Evolutionary conservation across 768 basidiomycete species (phyloP), one percentile per base, ranked within the genome.

Genomic region (Dioszegia crocea): DNA sequence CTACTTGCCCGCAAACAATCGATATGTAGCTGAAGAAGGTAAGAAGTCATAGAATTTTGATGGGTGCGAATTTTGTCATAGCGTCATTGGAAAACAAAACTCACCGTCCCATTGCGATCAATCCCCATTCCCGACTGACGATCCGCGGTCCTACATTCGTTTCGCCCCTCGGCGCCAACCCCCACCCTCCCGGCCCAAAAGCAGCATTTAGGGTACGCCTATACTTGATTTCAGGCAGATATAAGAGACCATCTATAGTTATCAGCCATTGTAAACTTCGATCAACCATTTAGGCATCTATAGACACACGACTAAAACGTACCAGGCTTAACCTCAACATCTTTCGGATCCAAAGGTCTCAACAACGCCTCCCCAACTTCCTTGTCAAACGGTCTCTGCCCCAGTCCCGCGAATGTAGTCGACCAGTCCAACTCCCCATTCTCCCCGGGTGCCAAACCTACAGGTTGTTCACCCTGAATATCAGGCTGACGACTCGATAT

Each of bases 191-290:
- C 19, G 94, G 94, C 11, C 94, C 92, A 68, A 98, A 97, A 0
- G 94, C 91, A 66, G 82, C 85, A 80, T 97, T 97, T 46, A 97
- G 78, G 31, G 90, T 85, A 23, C 94, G 84, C 17, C 94, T 84
- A 71, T 97, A 98, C 74, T 96, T 94, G 70, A 97, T 98, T 78
- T 97, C 94, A 19, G 94, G 94, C 6, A 98, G 84, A 78, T 97
- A 98, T 11, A 96, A 79, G 40, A 98, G 81, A 4, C 94, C 94
- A 66, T 97, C 94, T 94, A 63, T 27, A 53, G 24, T n/a, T 17
- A 30, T 19, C 16, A 26, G 5, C 27, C 33, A n/a, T n/a, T n/a
- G n/a, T n/a, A n/a, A n/a, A n/a, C n/a, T n/a, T n/a, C n/a, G n/a
- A n/a, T n/a, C n/a, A n/a, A n/a, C n/a, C n/a, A n/a, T n/a, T n/a